Percentiles rank a stretch among this genome's conserved stretches.
phyloP scores from a whole-genome alignment of 2,329 filamentous ascomycete species.

The Phialemoniopsis sp. region DNA sequence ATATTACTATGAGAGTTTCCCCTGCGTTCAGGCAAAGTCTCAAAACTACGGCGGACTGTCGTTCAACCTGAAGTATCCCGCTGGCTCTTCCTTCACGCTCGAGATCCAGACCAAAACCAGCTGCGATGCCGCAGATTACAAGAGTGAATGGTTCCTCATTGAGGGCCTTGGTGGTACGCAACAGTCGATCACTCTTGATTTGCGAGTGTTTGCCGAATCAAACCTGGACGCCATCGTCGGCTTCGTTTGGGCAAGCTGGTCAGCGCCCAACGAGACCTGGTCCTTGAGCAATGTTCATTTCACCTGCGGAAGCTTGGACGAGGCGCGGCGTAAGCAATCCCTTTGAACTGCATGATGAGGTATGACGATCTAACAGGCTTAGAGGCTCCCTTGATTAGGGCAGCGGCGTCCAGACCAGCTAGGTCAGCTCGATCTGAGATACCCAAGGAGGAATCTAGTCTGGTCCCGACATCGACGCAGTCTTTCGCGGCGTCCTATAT shows the following conservation, averaged over 20 bases:
- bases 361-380: no score
- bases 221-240: constrained; percentile 8
- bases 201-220: constrained; percentile 8
- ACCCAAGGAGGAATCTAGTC: no score
- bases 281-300: constrained; percentile 10
- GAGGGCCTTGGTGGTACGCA: constrained; percentile 7
- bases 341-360: no score
- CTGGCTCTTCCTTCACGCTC: constrained; percentile 7
- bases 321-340: no score
- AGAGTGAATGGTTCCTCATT: constrained; percentile 10
- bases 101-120: constrained; percentile 8
- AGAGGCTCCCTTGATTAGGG: no score
- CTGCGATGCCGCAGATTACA: constrained; percentile 8
- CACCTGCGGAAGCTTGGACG: constrained; percentile 7
- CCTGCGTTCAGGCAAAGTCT: constrained; percentile 6
- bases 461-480: no score
- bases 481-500: no score
- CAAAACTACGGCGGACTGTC: constrained; percentile 8
- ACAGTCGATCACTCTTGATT: constrained; percentile 10
- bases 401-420: no score
- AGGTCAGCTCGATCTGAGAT: no score
- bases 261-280: constrained; percentile 4
- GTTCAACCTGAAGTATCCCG: constrained; percentile 9
- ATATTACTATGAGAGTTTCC: constrained; percentile 10
- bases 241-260: constrained; percentile 11